phyloP scores from a whole-genome alignment of 306 rosid species.

The Arachis hypogaea region DNA sequence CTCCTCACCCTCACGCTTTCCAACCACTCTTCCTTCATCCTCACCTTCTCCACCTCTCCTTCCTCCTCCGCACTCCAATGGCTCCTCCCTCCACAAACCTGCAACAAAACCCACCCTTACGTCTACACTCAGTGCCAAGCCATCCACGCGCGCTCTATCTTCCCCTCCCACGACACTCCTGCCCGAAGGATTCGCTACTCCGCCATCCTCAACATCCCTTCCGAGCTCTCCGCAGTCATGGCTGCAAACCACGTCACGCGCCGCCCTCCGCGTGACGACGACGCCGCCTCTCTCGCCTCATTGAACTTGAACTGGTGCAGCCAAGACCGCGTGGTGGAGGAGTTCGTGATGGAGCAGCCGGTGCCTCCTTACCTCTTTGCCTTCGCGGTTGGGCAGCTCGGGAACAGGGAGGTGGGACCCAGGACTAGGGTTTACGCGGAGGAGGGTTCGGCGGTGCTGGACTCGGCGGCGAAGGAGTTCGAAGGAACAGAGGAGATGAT shows the following conservation, averaged over 20 bases:
- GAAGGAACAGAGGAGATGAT: conserved; percentile 84
- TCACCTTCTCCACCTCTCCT: conserved; percentile 66
- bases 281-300: conserved; percentile 44
- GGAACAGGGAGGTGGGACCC: conserved; percentile 78
- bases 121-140: conserved; percentile 95
- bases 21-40: conserved; percentile 53
- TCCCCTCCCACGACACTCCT: conserved; percentile 97
- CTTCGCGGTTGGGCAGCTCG: conserved; percentile 80
- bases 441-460: conserved; percentile 56
- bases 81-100: conserved; percentile 82
- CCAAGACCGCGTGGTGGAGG: conserved; percentile 77
- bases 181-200: conserved; percentile 72
- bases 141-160: conserved; percentile 83
- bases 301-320: conserved; percentile 57
- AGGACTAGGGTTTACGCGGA: conserved; percentile 89
- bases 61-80: conserved; percentile 90
- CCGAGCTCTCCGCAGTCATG: conserved; percentile 74
- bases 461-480: conserved; percentile 76
- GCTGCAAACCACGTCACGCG: conserved; percentile 62
- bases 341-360: conserved; percentile 87
- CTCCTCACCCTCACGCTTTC: conserved; percentile 62
- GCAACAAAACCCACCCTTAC: conserved; percentile 65
- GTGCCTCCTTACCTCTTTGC: conserved; percentile 94
- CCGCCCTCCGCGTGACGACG: conserved; percentile 49
- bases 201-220: conserved; percentile 63